Evolutionary conservation across 352 stramenopile genomes (phyloP).

Genomic region (Phytophthora tentaculata): DNA sequence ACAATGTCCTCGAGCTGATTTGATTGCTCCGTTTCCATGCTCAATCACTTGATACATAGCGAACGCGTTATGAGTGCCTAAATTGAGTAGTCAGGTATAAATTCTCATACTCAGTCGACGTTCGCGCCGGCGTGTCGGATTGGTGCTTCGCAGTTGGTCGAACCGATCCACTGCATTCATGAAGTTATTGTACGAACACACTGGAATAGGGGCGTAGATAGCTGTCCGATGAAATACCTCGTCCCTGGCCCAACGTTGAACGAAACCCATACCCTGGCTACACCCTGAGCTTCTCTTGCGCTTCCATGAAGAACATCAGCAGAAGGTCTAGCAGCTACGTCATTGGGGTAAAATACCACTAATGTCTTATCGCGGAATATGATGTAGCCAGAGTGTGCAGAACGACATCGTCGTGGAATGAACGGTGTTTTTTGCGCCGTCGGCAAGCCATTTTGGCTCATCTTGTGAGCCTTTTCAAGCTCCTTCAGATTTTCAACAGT

Average conservation of each 20-base stretch:
- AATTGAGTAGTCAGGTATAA: neutral
- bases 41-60: neutral
- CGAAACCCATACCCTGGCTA: neutral
- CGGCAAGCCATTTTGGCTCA: neutral
- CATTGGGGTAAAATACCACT: too few relatives aligned
- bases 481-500: neutral
- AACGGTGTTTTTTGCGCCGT: neutral
- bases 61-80: neutral
- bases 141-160: conserved; percentile 1
- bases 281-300: neutral
- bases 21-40: neutral
- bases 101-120: conserved; percentile 1
- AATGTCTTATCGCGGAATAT: too few relatives aligned
- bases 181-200: neutral
- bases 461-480: neutral
- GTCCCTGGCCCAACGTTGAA: neutral
- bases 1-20: neutral
- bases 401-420: too few relatives aligned
- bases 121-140: neutral
- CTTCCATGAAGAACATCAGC: too few relatives aligned
- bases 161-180: conserved; percentile 1
- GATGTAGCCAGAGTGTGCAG: too few relatives aligned
- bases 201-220: neutral
- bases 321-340: too few relatives aligned
- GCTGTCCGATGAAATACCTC: neutral